Evolutionary conservation across 108 stramenopile genomes (phyloP).

Genomic region (Chaetoceros tenuissimus): DNA sequence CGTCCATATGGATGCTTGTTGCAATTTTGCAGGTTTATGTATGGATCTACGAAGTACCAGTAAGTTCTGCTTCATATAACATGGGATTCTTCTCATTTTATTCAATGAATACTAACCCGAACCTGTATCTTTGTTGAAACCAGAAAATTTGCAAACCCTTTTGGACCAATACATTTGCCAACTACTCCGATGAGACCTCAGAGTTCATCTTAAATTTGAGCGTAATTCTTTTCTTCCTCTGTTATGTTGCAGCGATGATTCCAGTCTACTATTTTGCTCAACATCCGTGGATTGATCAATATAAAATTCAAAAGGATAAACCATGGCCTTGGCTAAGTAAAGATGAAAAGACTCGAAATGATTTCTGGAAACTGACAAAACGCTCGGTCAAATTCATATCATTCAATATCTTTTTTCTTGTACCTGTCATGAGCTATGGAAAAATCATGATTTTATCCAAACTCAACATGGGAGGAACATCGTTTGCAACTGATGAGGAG

Average conservation of each 20-base stretch:
- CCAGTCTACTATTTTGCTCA: not conserved
- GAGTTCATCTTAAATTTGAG: not conserved
- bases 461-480: not conserved
- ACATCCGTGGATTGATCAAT: not conserved
- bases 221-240: not conserved
- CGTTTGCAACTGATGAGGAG: conserved; percentile 19
- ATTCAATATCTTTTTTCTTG: not conserved
- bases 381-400: not conserved
- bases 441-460: not conserved
- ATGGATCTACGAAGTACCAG: too few species aligned
- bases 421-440: not conserved
- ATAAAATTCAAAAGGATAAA: not conserved
- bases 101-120: too few species aligned
- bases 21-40: too few species aligned
- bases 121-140: too few species aligned
- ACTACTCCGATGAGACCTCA: not conserved
- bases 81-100: too few species aligned
- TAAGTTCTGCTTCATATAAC: too few species aligned
- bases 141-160: too few species aligned
- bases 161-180: not conserved
- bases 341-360: not conserved
- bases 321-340: not conserved
- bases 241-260: not conserved
- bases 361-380: not conserved
- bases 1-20: too few species aligned